A percentile compares a stretch with the other conserved stretches of the same genome.
phyloP scores from a whole-genome alignment of 768 basidiomycete species.

The Leccinellum luteum region DNA sequence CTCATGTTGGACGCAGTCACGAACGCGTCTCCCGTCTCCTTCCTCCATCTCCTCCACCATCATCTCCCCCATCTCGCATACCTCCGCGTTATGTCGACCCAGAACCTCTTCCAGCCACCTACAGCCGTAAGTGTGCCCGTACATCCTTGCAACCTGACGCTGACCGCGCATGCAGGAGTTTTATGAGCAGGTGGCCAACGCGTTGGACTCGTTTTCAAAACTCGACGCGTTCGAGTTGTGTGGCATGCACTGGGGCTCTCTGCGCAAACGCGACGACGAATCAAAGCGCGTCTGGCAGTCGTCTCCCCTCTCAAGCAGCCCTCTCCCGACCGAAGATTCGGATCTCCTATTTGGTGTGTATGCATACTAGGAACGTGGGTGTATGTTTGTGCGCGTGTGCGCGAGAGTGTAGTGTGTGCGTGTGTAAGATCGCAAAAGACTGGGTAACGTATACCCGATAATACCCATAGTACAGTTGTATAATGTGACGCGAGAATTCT shows the following conservation, averaged over 20 bases:
- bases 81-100: constrained; percentile 62
- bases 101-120: constrained; percentile 48
- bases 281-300: constrained; percentile 54
- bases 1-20: constrained; percentile 60
- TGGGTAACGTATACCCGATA: constrained; percentile 14
- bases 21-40: constrained; percentile 51
- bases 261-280: constrained; percentile 42
- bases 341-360: constrained; percentile 21
- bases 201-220: constrained; percentile 56
- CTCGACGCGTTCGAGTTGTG: constrained; percentile 70
- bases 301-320: constrained; percentile 38
- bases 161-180: constrained; percentile 45
- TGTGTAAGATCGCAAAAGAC: neutral
- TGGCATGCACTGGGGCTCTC: constrained; percentile 72
- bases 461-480: constrained; percentile 11
- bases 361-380: neutral
- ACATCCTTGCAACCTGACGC: neutral
- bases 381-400: neutral
- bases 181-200: constrained; percentile 56
- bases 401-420: neutral
- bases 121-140: constrained; percentile 38
- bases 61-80: constrained; percentile 61
- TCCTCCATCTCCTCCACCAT: constrained; percentile 54
- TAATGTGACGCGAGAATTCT: constrained; percentile 15
- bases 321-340: constrained; percentile 31